Conservation (phyloP, 139 green algal species). For the Tetradesmus obliquus region DNA sequence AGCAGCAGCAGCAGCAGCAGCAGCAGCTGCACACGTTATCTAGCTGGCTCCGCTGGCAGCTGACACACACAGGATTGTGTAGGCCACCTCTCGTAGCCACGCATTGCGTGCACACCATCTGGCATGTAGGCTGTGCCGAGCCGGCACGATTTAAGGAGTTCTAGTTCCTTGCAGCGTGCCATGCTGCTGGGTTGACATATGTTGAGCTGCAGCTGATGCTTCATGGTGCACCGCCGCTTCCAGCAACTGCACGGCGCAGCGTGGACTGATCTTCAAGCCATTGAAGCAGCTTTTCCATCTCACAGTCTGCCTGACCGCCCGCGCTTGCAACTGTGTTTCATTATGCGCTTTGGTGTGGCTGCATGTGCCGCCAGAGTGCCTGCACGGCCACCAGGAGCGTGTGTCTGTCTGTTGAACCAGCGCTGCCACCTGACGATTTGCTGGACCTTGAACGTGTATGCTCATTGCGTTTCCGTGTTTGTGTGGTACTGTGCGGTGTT, state of each 20-base stretch:
- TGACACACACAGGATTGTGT: too few relatives aligned
- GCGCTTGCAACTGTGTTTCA: background rate
- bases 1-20: background rate
- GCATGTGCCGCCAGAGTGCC: constrained; percentile 11
- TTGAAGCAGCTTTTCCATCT: background rate
- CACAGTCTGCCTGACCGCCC: background rate
- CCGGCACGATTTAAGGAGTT: too few relatives aligned
- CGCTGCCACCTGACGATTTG: too few relatives aligned
- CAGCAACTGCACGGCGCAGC: too few relatives aligned
- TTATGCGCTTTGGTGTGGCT: background rate
- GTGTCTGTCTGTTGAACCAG: too few relatives aligned
- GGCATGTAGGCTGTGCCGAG: too few relatives aligned
- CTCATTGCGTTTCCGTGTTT: background rate
- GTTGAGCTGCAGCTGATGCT: background rate
- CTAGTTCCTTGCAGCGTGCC: too few relatives aligned
- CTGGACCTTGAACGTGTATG: background rate
- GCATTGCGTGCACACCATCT: too few relatives aligned
- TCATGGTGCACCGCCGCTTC: too few relatives aligned
- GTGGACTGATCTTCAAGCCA: background rate
- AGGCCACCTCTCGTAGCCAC: too few relatives aligned
- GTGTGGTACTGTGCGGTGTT: background rate
- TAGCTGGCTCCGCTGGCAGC: too few relatives aligned
- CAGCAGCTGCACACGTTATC: background rate
- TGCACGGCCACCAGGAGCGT: constrained; percentile 38
- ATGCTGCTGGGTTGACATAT: too few relatives aligned